phyloP scores from a whole-genome alignment of 2,329 filamentous ascomycete species.

The Claviceps lovelessii region DNA sequence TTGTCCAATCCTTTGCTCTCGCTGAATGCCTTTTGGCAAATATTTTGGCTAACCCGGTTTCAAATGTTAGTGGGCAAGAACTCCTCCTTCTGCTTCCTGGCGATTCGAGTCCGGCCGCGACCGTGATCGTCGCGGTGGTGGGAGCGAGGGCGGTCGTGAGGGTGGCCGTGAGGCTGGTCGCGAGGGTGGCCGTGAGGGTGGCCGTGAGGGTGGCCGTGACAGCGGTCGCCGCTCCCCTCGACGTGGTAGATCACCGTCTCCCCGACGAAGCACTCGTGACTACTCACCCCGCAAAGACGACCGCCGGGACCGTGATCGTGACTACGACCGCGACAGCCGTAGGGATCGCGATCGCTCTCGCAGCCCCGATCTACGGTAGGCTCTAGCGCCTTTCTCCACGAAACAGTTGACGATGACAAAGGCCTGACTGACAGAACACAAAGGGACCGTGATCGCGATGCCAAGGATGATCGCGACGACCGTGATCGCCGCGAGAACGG shows the following conservation, averaged over 20 bases:
- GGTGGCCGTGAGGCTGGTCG: constrained; percentile 56
- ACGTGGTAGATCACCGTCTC: constrained; percentile 60
- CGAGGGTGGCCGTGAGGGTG: constrained; percentile 13
- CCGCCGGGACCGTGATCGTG: constrained; percentile 64
- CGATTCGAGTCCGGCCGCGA: constrained; percentile 88
- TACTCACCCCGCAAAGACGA: constrained; percentile 85
- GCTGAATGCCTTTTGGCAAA: not conserved
- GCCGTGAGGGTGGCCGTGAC: constrained; percentile 13
- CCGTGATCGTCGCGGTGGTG: constrained; percentile 42
- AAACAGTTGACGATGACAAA: not conserved
- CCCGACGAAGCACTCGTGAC: constrained; percentile 61
- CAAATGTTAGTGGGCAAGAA: constrained; percentile 76
- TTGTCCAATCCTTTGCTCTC: constrained; percentile 16
- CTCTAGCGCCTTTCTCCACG: not conserved
- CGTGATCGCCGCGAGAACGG: constrained; percentile 62
- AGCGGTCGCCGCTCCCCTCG: constrained; percentile 44
- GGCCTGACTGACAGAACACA: constrained; percentile 13
- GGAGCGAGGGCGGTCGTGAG: constrained; percentile 14
- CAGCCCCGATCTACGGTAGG: constrained; percentile 49
- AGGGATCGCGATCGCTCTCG: constrained; percentile 64
- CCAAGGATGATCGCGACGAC: constrained; percentile 54
- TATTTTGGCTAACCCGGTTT: constrained; percentile 2
- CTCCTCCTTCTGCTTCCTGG: constrained; percentile 95
- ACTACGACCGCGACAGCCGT: constrained; percentile 62
- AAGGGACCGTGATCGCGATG: constrained; percentile 40